phyloP scores from a whole-genome alignment of 2,329 filamentous ascomycete species.

The Diaporthe aspalathi region DNA sequence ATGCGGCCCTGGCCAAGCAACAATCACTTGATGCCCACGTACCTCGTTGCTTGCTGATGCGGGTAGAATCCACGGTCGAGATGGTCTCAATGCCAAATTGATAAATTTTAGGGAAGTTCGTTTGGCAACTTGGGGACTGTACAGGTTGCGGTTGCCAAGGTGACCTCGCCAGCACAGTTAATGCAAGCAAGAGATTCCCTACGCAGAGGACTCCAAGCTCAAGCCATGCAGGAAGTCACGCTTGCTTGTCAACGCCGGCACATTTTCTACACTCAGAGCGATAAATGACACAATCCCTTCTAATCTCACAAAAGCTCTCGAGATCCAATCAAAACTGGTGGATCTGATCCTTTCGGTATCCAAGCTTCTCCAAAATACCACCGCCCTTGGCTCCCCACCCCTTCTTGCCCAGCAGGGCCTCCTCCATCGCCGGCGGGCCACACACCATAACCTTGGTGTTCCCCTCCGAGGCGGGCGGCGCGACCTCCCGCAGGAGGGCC shows the following conservation, averaged over 20 bases:
- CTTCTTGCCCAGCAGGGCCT: conserved; percentile 60
- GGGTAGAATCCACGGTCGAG: neutral
- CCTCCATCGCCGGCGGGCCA: conserved; percentile 76
- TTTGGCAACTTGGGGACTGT: neutral
- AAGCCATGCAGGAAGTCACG: neutral
- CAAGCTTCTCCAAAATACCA: conserved; percentile 68
- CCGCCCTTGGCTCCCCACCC: conserved; percentile 45
- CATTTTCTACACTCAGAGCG: neutral
- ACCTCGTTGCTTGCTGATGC: no score
- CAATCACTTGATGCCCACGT: no score
- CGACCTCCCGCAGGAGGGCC: conserved; percentile 64
- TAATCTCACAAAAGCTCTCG: neutral
- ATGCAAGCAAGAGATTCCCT: no score
- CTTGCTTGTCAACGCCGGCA: neutral
- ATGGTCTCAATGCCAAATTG: no score
- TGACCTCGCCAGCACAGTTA: neutral
- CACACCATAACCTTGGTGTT: conserved; percentile 74
- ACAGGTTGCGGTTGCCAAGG: no score
- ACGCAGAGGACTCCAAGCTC: no score
- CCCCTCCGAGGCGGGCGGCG: conserved; percentile 46
- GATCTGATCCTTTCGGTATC: conserved; percentile 68
- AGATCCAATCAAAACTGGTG: conserved; percentile 60
- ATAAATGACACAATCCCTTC: neutral
- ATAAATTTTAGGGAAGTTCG: no score
- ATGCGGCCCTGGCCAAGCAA: neutral